Conservation (phyloP, 108 stramenopile genomes). For the Pelagomonas calceolata region DNA sequence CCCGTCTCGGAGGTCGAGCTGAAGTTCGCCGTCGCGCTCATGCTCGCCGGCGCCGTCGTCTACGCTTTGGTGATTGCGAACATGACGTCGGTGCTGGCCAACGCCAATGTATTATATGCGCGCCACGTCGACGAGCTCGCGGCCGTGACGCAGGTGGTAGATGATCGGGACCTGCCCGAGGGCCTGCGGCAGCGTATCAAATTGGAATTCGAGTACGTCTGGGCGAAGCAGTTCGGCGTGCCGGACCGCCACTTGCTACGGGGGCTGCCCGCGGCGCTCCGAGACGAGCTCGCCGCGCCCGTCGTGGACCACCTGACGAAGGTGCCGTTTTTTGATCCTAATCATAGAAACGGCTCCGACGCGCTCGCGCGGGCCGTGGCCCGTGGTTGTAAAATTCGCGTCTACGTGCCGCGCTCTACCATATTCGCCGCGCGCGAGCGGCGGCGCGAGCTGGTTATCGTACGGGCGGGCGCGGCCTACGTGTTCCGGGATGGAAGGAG, state of each 20-base stretch:
- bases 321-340: slow-evolving; percentile 35
- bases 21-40: slow-evolving; percentile 27
- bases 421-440: slow-evolving; percentile 27
- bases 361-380: slow-evolving; percentile 18
- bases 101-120: slow-evolving; percentile 42
- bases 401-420: slow-evolving; percentile 30
- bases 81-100: slow-evolving; percentile 49
- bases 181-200: slow-evolving; percentile 25
- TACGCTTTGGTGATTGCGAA: slow-evolving; percentile 45
- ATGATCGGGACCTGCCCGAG: slow-evolving; percentile 27
- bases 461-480: not conserved
- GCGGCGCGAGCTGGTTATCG: slow-evolving; percentile 35
- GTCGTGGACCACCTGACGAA: slow-evolving; percentile 18
- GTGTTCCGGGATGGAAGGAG: no score
- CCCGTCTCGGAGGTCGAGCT: slow-evolving; percentile 37
- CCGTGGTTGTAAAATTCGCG: slow-evolving; percentile 20
- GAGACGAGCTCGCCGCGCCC: slow-evolving; percentile 9
- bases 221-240: slow-evolving; percentile 37
- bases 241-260: slow-evolving; percentile 33
- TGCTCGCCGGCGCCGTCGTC: slow-evolving; percentile 36
- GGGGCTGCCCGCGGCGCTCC: slow-evolving; percentile 27
- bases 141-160: slow-evolving; percentile 27
- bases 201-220: slow-evolving; percentile 32
- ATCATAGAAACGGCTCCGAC: slow-evolving; percentile 7
- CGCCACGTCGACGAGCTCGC: slow-evolving; percentile 45